These are phyloP conservation scores for Basipetospora sp. DNA, from an alignment of 2,329 filamentous ascomycete genomes.

Conservation along the genomic window DNA sequence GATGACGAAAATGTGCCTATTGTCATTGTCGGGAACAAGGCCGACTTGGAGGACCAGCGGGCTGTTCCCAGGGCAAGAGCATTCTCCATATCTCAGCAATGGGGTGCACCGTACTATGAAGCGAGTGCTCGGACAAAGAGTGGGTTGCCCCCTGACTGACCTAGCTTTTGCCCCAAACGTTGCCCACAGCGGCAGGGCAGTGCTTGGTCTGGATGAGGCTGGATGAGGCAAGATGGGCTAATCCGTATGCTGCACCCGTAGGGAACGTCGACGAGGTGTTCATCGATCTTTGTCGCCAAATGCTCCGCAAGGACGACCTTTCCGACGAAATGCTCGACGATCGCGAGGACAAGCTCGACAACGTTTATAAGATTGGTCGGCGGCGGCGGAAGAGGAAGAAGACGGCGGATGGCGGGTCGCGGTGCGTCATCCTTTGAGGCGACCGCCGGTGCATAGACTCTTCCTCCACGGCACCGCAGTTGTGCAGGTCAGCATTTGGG, in stretches of 20 bases:
- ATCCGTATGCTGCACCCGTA: conserved; percentile 12
- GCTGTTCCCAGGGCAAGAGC: conserved; percentile 63
- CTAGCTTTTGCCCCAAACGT: no score
- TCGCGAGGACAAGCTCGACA: no score
- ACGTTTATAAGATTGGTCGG: no score
- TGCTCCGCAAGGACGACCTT: conserved; percentile 57
- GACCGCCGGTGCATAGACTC: no score
- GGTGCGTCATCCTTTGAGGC: conserved; percentile 1
- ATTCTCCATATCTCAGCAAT: conserved; percentile 72
- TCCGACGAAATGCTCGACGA: conserved; percentile 12
- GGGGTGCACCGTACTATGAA: conserved; percentile 85
- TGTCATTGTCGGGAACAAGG: conserved; percentile 86
- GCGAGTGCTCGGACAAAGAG: conserved; percentile 64
- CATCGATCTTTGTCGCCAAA: conserved; percentile 68
- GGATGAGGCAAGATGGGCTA: no score
- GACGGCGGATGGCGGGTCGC: neutral
- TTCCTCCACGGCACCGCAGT: no score
- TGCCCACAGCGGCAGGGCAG: no score
- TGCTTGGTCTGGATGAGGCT: no score
- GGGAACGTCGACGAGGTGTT: conserved; percentile 86
- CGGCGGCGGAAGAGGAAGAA: no score
- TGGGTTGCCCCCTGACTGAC: conserved; percentile 22
- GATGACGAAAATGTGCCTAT: conserved; percentile 73
- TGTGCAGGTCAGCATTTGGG: no score
- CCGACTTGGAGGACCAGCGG: conserved; percentile 74